phyloP scores from a whole-genome alignment of 2,329 filamentous ascomycete genomes.

The Microcera coccophila region DNA sequence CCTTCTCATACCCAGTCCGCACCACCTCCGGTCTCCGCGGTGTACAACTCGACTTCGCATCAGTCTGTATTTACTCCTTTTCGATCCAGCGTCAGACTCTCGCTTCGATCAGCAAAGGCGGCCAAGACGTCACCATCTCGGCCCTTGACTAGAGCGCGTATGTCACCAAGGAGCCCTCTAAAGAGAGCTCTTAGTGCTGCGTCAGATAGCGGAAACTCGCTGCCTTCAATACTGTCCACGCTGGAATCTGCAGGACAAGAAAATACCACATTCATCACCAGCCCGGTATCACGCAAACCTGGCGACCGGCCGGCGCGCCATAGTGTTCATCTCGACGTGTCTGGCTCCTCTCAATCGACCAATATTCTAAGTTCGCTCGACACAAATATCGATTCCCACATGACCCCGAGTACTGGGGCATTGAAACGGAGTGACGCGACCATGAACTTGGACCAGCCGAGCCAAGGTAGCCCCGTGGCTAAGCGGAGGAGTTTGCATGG shows the following conservation, averaged over 20 bases:
- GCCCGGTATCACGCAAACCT: slow-evolving; percentile 19
- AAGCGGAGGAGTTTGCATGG: slow-evolving; percentile 87
- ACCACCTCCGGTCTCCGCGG: slow-evolving; percentile 31
- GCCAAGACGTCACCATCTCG: slow-evolving; percentile 54
- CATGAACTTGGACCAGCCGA: slow-evolving; percentile 79
- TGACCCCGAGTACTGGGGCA: slow-evolving; percentile 60
- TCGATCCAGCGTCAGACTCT: slow-evolving; percentile 63
- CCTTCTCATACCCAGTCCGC: slow-evolving; percentile 34
- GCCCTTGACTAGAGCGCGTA: slow-evolving; percentile 58
- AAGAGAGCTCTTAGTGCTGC: slow-evolving; percentile 71
- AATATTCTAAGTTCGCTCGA: slow-evolving; percentile 51
- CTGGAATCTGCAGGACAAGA: slow-evolving; percentile 40
- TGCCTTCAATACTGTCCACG: slow-evolving; percentile 38
- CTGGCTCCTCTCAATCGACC: slow-evolving; percentile 47
- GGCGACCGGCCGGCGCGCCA: slow-evolving; percentile 46
- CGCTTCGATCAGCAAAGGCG: slow-evolving; percentile 59
- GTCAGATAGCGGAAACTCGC: slow-evolving; percentile 66
- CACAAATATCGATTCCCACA: slow-evolving; percentile 32
- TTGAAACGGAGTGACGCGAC: slow-evolving; percentile 87
- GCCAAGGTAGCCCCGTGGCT: slow-evolving; percentile 78
- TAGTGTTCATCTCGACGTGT: slow-evolving; percentile 55
- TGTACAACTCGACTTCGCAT: slow-evolving; percentile 29
- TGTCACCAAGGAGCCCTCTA: slow-evolving; percentile 75
- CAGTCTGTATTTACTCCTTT: slow-evolving; percentile 60
- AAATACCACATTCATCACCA: slow-evolving; percentile 40